Conservation (phyloP, 208 protist genomes). For the Strigomonas culicis region DNA sequence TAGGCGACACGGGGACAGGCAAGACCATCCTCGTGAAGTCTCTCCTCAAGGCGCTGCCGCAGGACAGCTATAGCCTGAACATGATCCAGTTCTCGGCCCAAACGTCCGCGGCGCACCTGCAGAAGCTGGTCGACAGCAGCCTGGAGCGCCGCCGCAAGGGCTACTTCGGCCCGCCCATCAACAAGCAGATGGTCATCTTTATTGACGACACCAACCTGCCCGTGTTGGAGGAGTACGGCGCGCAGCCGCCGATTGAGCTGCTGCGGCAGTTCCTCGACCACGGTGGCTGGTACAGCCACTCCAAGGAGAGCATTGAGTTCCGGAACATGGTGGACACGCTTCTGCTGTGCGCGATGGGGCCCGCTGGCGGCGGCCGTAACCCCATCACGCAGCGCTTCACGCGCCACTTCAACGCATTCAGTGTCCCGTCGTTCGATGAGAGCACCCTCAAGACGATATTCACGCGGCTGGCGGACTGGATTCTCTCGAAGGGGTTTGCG, state of each 20-base stretch:
- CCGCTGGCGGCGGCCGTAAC: constrained; percentile 94
- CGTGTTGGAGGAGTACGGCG: constrained; percentile 94
- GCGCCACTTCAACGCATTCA: constrained; percentile 94
- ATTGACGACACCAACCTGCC: constrained; percentile 97
- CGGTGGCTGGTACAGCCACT: constrained; percentile 95
- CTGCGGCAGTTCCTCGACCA: constrained; percentile 96
- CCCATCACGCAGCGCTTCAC: constrained; percentile 93
- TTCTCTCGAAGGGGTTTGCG: constrained; percentile 79
- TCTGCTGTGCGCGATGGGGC: constrained; percentile 94
- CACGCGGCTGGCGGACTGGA: constrained; percentile 85
- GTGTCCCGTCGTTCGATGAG: constrained; percentile 89
- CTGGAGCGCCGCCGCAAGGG: constrained; percentile 94
- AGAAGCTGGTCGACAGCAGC: constrained; percentile 93
- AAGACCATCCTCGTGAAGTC: constrained; percentile 95
- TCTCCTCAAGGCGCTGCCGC: constrained; percentile 73
- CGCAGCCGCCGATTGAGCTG: constrained; percentile 96
- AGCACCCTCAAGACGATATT: constrained; percentile 93
- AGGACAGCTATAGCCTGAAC: constrained; percentile 82
- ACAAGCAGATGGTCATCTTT: constrained; percentile 95
- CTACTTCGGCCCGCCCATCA: constrained; percentile 93
- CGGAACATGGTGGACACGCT: constrained; percentile 87
- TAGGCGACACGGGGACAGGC: constrained; percentile 95
- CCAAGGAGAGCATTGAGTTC: constrained; percentile 90
- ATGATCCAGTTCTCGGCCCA: constrained; percentile 96
- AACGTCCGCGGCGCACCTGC: constrained; percentile 89